Conservation (phyloP, 768 basidiomycete genomes). For the Rhodotorula babjevae region DNA sequence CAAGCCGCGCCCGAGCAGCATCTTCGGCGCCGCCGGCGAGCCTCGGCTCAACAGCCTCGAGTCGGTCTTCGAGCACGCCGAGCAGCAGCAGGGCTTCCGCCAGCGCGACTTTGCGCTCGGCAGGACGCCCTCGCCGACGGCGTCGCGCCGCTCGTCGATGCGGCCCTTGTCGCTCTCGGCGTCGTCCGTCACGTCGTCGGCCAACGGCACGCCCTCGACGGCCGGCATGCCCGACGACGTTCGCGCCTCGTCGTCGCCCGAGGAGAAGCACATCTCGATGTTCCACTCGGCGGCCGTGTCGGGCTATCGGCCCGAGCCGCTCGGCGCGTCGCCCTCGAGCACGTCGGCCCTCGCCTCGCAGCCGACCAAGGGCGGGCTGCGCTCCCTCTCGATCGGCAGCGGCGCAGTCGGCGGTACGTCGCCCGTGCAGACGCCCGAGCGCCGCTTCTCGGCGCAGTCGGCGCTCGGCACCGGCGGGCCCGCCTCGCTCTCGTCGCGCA, state of each 20-base stretch:
- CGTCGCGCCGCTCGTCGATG: conserved; percentile 16
- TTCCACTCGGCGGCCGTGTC: conserved; percentile 32
- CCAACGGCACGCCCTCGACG: conserved; percentile 6
- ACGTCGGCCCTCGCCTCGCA: neutral
- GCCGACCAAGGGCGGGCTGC: conserved; percentile 19
- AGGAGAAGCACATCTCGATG: conserved; percentile 32
- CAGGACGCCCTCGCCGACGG: neutral
- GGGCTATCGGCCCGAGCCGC: conserved; percentile 10
- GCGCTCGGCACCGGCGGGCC: neutral
- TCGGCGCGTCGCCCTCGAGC: neutral
- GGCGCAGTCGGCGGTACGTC: neutral
- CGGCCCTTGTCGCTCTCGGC: conserved; percentile 38
- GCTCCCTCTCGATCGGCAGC: conserved; percentile 36
- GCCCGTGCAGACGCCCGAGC: conserved; percentile 1
- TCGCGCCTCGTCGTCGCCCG: conserved; percentile 12
- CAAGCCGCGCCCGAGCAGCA: neutral
- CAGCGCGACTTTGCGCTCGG: neutral
- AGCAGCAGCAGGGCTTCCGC: neutral
- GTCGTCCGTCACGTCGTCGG: conserved; percentile 24
- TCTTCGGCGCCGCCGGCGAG: neutral
- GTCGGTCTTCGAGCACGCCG: neutral
- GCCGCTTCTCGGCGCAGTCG: conserved; percentile 15
- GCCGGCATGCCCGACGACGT: conserved; percentile 14
- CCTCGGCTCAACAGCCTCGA: neutral
- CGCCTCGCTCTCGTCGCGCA: neutral